These are phyloP conservation scores for Peronospora belbahrii DNA, from an alignment of 352 stramenopile genomes.

Conservation along the genomic window DNA sequence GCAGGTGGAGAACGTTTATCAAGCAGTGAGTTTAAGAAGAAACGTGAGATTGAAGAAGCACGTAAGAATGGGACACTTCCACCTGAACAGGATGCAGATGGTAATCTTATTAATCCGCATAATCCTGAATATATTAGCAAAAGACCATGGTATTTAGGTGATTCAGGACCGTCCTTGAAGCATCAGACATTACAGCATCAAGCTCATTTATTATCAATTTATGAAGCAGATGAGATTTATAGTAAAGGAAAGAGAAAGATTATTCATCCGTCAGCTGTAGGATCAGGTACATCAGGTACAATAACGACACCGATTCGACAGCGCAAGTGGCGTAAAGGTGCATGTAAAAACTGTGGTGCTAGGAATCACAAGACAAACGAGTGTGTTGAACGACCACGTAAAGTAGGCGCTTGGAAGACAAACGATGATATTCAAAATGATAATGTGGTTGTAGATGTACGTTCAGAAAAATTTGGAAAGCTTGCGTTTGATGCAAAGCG, in stretches of 20 bases:
- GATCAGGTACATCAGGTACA: no score
- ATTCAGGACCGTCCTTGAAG: constrained; percentile 90
- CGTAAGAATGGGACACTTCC: constrained; percentile 84
- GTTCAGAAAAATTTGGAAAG: constrained; percentile 87
- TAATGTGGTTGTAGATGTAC: constrained; percentile 79
- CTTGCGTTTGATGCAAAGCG: constrained; percentile 96
- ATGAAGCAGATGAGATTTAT: constrained; percentile 85
- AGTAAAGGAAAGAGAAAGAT: constrained; percentile 34
- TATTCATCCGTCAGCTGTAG: no score
- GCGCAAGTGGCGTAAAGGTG: constrained; percentile 81
- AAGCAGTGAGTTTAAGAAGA: constrained; percentile 79
- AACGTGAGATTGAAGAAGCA: constrained; percentile 86
- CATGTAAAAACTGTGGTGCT: constrained; percentile 93
- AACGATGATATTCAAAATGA: constrained; percentile 85
- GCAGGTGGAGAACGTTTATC: constrained; percentile 63
- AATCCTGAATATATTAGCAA: constrained; percentile 99
- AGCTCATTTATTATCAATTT: constrained; percentile 84
- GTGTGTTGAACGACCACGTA: constrained; percentile 90
- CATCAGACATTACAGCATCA: constrained; percentile 91
- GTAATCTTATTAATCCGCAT: constrained; percentile 98
- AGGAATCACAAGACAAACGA: constrained; percentile 89
- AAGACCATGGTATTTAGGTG: constrained; percentile 97
- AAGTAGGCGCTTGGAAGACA: constrained; percentile 89
- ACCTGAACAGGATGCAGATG: constrained; percentile 84
- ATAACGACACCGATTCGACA: no score